Percentiles rank a stretch among this genome's conserved stretches.
phyloP scores from a whole-genome alignment of 1,284 basidiomycete species.

The Ceraceosorus bombacis region DNA sequence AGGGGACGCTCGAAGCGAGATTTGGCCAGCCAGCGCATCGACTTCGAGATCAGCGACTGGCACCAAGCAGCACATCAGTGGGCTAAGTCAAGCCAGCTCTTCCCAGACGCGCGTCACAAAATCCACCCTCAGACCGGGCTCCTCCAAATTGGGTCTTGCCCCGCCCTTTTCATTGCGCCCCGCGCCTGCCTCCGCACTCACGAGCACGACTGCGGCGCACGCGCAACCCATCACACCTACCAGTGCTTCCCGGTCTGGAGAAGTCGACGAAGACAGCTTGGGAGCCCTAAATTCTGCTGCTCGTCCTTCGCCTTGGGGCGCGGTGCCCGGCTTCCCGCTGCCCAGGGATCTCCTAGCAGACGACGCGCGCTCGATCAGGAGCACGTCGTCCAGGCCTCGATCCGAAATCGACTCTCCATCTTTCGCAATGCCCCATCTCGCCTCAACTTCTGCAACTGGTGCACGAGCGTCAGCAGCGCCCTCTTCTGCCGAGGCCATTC shows the following conservation, averaged over 20 bases:
- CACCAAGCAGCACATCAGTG: too few species aligned
- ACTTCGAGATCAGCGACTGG: too few species aligned
- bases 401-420: constrained; percentile 19
- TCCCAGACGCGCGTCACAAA: neutral
- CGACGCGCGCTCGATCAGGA: constrained; percentile 33
- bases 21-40: too few species aligned
- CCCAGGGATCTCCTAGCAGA: constrained; percentile 41
- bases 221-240: constrained; percentile 7
- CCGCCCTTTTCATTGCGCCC: neutral
- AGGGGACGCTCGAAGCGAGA: too few species aligned
- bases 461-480: neutral
- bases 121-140: neutral
- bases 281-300: neutral
- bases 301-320: constrained; percentile 17
- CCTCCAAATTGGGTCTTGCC: neutral
- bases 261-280: neutral
- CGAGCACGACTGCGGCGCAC: constrained; percentile 9
- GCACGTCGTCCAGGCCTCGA: constrained; percentile 27
- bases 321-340: constrained; percentile 38
- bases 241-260: neutral
- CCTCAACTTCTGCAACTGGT: neutral
- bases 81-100: neutral
- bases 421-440: neutral
- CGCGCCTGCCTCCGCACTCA: neutral
- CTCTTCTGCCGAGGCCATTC: constrained; percentile 11